These are phyloP conservation scores for Pseudogymnoascus sp. DNA, from an alignment of 2,329 filamentous ascomycete genomes.

Conservation along the genomic window DNA sequence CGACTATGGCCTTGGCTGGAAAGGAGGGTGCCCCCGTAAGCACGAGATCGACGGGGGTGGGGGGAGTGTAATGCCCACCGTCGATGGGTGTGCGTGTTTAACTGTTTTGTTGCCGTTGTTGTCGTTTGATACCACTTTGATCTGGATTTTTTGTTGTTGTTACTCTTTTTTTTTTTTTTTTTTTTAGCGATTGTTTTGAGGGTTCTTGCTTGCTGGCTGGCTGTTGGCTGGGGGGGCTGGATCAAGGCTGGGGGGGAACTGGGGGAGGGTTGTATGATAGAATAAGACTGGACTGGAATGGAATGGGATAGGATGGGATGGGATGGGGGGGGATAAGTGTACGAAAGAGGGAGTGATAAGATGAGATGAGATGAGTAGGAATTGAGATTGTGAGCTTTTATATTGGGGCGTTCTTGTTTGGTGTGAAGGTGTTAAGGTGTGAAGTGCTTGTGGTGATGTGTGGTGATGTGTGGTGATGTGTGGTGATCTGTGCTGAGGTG, in stretches of 20 bases:
- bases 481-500: too few species aligned
- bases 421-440: too few species aligned
- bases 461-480: too few species aligned
- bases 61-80: too few species aligned
- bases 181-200: neutral
- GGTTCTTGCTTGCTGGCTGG: neutral
- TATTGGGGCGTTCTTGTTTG: neutral
- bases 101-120: neutral
- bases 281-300: neutral
- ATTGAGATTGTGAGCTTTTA: neutral
- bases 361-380: neutral
- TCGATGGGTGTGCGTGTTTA: neutral
- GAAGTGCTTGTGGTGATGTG: neutral
- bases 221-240: neutral
- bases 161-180: neutral
- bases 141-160: neutral
- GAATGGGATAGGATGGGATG: neutral
- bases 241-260: neutral
- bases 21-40: neutral
- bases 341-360: neutral
- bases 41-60: neutral
- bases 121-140: constrained; percentile 1
- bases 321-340: neutral
- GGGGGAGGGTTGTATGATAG: neutral
- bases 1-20: too few species aligned